Percentiles rank a stretch among this genome's conserved stretches.
These are phyloP conservation scores for Sporothrix variecibatus DNA, from an alignment of 2,329 filamentous ascomycete species.

Conservation along the genomic window DNA sequence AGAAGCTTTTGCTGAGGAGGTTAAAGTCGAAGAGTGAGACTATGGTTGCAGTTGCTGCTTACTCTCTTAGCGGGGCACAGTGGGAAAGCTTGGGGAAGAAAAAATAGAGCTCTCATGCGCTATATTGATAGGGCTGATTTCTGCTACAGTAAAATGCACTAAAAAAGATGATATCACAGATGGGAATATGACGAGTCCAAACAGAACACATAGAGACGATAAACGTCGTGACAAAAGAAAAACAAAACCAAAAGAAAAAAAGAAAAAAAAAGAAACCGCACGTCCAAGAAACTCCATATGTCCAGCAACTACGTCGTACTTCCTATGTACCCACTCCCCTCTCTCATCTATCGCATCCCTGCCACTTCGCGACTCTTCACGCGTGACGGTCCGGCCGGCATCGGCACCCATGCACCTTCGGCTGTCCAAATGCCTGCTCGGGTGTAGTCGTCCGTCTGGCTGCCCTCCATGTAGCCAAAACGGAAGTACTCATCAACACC, in stretches of 20 bases:
- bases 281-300: not conserved
- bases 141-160: not conserved
- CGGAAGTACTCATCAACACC: slow-evolving; percentile 71
- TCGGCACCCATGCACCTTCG: slow-evolving; percentile 65
- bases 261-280: not conserved
- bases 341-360: not conserved
- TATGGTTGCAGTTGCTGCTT: not conserved
- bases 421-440: slow-evolving; percentile 70
- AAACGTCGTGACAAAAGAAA: not conserved
- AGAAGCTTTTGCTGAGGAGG: not conserved
- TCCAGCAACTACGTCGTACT: not conserved
- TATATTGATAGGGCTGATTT: slow-evolving; percentile 15
- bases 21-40: not conserved
- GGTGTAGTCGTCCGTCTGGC: slow-evolving; percentile 67
- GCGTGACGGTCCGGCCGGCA: slow-evolving; percentile 62
- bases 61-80: not conserved
- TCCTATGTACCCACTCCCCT: not conserved
- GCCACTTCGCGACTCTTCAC: slow-evolving; percentile 38
- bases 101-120: slow-evolving; percentile 7
- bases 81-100: not conserved
- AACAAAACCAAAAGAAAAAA: not conserved
- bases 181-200: not conserved
- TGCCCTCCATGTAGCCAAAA: slow-evolving; percentile 72
- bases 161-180: not conserved
- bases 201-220: not conserved